Percentiles rank a stretch among this genome's conserved stretches.
Evolutionary conservation across 345 rosid genomes (phyloP).

Genomic region (Pistacia integerrima): DNA sequence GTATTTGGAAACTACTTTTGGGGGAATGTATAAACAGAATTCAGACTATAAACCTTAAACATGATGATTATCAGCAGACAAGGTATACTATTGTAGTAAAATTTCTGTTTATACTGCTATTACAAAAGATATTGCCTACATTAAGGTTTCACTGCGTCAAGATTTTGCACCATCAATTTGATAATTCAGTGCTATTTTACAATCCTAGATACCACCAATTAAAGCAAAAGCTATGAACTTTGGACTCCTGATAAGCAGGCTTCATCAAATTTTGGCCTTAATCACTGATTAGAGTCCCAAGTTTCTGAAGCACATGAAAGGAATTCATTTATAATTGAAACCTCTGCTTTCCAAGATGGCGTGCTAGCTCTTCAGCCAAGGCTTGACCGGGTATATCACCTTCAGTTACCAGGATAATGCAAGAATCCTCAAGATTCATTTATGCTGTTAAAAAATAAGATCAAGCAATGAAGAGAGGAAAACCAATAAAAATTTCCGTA

Average conservation of each 20-base stretch:
- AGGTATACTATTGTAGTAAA: not conserved
- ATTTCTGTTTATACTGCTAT: not conserved
- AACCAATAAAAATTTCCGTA: not conserved
- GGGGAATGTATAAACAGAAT: not conserved
- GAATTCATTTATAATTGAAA: constrained; percentile 14
- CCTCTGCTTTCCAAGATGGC: constrained; percentile 63
- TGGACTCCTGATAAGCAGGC: not conserved
- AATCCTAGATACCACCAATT: not conserved
- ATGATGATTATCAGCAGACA: not conserved
- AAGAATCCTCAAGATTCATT: constrained; percentile 38
- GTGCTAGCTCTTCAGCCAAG: constrained; percentile 57
- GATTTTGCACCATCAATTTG: no score
- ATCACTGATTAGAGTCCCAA: not conserved
- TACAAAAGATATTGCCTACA: not conserved
- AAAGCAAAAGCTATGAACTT: not conserved
- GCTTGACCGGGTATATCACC: constrained; percentile 43
- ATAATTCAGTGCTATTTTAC: no score
- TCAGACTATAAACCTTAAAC: not conserved
- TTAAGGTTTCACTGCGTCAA: not conserved
- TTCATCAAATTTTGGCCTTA: not conserved
- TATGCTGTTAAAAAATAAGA: not conserved
- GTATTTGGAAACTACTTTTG: not conserved
- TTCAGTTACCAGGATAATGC: constrained; percentile 59
- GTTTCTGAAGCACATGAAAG: not conserved
- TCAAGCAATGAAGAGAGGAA: constrained; percentile 1